Percentiles rank a stretch among this genome's conserved stretches.
These are phyloP conservation scores for Earliella scabrosa DNA, from an alignment of 1,284 basidiomycete genomes.

Conservation along the genomic window DNA sequence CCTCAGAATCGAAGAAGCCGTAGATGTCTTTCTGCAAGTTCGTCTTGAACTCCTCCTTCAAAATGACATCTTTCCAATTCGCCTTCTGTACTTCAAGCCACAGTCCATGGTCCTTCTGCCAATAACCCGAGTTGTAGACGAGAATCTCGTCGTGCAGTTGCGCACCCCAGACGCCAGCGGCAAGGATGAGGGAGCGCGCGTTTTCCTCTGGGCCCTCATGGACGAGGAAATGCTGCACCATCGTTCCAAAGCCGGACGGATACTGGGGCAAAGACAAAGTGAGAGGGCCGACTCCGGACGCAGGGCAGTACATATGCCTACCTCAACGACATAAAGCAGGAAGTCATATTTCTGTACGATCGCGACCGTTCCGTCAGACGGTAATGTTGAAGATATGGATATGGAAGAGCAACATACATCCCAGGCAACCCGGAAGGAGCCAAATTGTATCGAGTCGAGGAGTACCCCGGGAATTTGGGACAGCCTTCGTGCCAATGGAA, in stretches of 20 bases:
- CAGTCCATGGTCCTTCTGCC: slow-evolving; percentile 65
- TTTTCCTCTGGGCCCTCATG: slow-evolving; percentile 63
- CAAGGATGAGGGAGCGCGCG: slow-evolving; percentile 57
- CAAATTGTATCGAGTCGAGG: slow-evolving; percentile 54
- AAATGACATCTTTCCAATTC: slow-evolving; percentile 75
- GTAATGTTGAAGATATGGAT: background rate
- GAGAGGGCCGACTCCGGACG: too few relatives aligned
- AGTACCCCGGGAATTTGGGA: slow-evolving; percentile 55
- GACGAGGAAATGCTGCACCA: slow-evolving; percentile 53
- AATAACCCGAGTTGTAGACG: slow-evolving; percentile 73
- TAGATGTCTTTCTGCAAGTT: slow-evolving; percentile 71
- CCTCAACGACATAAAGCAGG: slow-evolving; percentile 49
- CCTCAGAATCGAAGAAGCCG: slow-evolving; percentile 76
- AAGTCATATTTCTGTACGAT: slow-evolving; percentile 47
- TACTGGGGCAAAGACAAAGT: slow-evolving; percentile 43
- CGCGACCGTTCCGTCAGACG: background rate
- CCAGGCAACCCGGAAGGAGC: slow-evolving; percentile 62
- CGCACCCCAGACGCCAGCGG: slow-evolving; percentile 53
- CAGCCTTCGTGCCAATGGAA: slow-evolving; percentile 48
- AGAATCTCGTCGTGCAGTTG: slow-evolving; percentile 71
- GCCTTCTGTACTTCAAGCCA: slow-evolving; percentile 77
- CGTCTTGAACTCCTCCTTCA: slow-evolving; percentile 74
- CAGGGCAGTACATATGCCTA: too few relatives aligned
- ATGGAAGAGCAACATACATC: slow-evolving; percentile 50
- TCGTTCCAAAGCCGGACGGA: slow-evolving; percentile 40